Conservation (phyloP, 148 eudicot genomes). For the Camellia japonica region DNA sequence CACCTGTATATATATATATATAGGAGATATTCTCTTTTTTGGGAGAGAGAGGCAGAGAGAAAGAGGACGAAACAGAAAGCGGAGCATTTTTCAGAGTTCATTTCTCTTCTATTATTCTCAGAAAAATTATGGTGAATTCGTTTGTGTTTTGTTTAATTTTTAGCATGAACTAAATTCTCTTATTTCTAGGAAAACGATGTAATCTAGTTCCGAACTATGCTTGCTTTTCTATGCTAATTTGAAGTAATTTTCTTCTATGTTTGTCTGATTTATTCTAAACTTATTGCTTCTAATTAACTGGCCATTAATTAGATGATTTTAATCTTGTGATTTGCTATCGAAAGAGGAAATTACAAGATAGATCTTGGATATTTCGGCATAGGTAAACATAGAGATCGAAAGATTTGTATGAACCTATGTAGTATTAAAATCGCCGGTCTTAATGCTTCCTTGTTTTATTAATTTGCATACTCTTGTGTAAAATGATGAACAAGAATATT, state of each 20-base stretch:
- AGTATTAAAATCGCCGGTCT: not conserved
- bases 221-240: not conserved
- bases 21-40: not conserved
- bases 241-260: not conserved
- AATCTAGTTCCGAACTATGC: not conserved
- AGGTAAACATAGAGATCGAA: conserved; percentile 3
- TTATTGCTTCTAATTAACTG: not conserved
- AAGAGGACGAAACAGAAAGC: too few species aligned
- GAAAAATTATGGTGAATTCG: not conserved
- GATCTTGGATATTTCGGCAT: not conserved
- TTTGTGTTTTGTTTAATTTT: not conserved
- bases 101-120: not conserved
- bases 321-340: not conserved
- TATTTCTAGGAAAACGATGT: not conserved
- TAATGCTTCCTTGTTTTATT: not conserved
- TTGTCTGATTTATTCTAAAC: not conserved
- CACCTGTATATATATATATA: too few species aligned
- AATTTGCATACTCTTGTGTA: not conserved
- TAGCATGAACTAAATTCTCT: not conserved
- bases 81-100: not conserved
- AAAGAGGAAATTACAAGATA: conserved; percentile 1
- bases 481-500: too few species aligned
- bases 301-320: not conserved
- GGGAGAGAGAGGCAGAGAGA: not conserved
- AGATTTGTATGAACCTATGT: not conserved